Evolutionary conservation across 225 moss, liverwort and hornwort species (phyloP).

Genomic region (Marchantia paleacea): DNA sequence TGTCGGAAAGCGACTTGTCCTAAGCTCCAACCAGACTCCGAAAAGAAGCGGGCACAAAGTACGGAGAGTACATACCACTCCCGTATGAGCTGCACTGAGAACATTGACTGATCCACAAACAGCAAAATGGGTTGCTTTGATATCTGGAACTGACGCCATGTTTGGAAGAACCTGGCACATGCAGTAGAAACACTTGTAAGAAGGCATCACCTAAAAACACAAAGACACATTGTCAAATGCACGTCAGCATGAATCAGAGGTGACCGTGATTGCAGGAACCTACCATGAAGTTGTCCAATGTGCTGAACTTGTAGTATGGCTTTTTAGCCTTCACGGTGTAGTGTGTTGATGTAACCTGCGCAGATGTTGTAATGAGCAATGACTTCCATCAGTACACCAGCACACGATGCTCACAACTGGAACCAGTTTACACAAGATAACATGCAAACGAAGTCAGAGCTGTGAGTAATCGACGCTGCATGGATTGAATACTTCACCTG

Average conservation of each 20-base stretch:
- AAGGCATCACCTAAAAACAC: too few relatives aligned
- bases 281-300: constrained; percentile 72
- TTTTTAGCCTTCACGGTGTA: constrained; percentile 73
- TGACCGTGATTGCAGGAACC: background rate
- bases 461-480: too few relatives aligned
- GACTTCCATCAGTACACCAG: background rate
- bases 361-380: background rate
- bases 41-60: background rate
- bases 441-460: too few relatives aligned
- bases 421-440: too few relatives aligned
- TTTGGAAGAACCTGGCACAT: constrained; percentile 71
- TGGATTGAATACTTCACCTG: constrained; percentile 40
- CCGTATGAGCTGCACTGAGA: constrained; percentile 42
- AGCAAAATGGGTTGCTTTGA: constrained; percentile 59
- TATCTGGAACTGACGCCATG: constrained; percentile 74
- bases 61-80: constrained; percentile 37
- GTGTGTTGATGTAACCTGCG: constrained; percentile 58
- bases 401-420: background rate
- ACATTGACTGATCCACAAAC: constrained; percentile 73
- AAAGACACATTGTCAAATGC: background rate
- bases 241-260: background rate
- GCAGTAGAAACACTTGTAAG: background rate
- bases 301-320: constrained; percentile 59
- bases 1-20: background rate
- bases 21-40: background rate